Conservation (phyloP, 2,329 filamentous ascomycete species). For the Fonsecaea multimorphosa region DNA sequence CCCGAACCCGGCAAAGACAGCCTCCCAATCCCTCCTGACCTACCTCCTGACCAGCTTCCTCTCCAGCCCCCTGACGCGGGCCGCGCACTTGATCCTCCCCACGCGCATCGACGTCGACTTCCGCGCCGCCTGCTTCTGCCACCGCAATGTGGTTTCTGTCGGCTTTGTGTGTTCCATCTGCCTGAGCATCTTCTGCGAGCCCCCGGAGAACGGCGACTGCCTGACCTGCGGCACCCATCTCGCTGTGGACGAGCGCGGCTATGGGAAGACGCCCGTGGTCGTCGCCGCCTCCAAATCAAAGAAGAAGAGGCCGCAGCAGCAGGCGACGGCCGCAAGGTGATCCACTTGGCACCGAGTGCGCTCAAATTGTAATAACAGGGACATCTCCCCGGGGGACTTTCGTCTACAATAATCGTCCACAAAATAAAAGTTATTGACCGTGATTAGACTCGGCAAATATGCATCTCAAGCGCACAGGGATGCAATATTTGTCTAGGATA, state of each 20-base stretch:
- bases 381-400: not conserved
- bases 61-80: constrained; percentile 70
- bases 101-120: constrained; percentile 91
- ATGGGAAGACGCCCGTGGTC: constrained; percentile 54
- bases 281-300: constrained; percentile 72
- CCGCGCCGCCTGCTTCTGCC: constrained; percentile 97
- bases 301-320: constrained; percentile 77
- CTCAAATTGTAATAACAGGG: not conserved
- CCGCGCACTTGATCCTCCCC: constrained; percentile 71
- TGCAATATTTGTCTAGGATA: not conserved
- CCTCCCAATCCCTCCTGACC: constrained; percentile 76
- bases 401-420: not conserved
- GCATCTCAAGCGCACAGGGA: not conserved
- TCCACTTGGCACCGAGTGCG: not conserved
- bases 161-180: constrained; percentile 97
- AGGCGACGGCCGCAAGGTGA: not conserved
- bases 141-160: constrained; percentile 85
- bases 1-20: constrained; percentile 29
- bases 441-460: not conserved
- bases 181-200: constrained; percentile 86
- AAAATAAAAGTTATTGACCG: not conserved
- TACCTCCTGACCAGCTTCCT: constrained; percentile 94
- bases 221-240: constrained; percentile 83
- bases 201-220: constrained; percentile 69
- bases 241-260: constrained; percentile 72